Evolutionary conservation across 306 rosid genomes (phyloP), one percentile per base, ranked within the genome.

Genomic region (Medicago arabica): DNA sequence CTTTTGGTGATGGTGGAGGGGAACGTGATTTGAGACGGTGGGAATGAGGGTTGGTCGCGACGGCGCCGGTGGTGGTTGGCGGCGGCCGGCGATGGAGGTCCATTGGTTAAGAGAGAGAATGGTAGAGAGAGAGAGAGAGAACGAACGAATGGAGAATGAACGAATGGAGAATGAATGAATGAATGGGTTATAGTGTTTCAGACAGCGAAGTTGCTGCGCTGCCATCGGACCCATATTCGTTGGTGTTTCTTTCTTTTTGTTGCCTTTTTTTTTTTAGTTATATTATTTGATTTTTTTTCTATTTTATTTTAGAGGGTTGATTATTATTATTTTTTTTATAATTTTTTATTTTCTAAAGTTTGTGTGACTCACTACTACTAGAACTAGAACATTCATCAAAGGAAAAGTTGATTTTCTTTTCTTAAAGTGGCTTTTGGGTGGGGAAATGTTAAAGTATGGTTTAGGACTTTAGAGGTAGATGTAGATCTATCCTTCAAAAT

Each of bases 31-130:
- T 70, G 1, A 9, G 38, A 8, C 19, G 71, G 54, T 1, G 63
- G 7, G 4, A 18, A 0, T 59, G 83, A 19, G 43, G 54, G 34
- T 2, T 9, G 0, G 50, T 4, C 38, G 44, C 44, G 4, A 65
- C 7, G 57, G 34, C 34, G 68, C 67, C 77, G 74, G 65, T 49
- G 40, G 12, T 25, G 0, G 54, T 10, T 0, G 19, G 75, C 7
- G 28, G 74, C 9, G n/a, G 74, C 61, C 85, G 87, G 75, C 74
- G 83, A 17, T 76, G 85, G 16, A 78, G 6, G 11, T 84, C 85
- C 88, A 84, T 84, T 44, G 15, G 10, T n/a, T n/a, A n/a, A n/a
- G n/a, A n/a, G n/a, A n/a, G n/a, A n/a, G n/a, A n/a, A n/a, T 58
- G 1, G 1, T 31, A 28, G 9, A 23, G 66, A 23, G 50, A 31